These are phyloP conservation scores for Suillus plorans DNA, from an alignment of 768 basidiomycete genomes.

Conservation along the genomic window DNA sequence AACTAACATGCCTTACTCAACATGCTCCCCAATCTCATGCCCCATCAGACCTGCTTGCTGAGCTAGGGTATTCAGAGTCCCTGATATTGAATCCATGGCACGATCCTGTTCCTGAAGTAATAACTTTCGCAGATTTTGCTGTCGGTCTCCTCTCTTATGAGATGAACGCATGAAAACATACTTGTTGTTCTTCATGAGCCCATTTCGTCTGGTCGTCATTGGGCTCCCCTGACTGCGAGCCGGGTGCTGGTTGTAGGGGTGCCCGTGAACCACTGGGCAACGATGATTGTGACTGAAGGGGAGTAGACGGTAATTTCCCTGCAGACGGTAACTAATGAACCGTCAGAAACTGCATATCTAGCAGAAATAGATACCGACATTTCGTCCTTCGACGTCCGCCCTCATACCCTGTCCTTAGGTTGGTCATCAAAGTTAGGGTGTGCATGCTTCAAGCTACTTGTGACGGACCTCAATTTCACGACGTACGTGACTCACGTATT, in stretches of 20 bases:
- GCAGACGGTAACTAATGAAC: not conserved
- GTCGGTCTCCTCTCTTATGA: not conserved
- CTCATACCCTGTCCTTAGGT: constrained; percentile 73
- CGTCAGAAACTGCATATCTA: not conserved
- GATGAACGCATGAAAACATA: constrained; percentile 23
- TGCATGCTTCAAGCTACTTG: constrained; percentile 7
- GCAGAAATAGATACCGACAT: not conserved
- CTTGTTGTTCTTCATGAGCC: constrained; percentile 87
- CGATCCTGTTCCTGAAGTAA: constrained; percentile 88
- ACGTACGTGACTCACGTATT: constrained; percentile 74
- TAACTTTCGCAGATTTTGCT: constrained; percentile 47
- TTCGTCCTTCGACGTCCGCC: constrained; percentile 46
- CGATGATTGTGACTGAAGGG: constrained; percentile 20
- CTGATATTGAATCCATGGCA: constrained; percentile 84
- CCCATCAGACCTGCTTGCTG: constrained; percentile 96
- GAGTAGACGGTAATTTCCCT: constrained; percentile 9
- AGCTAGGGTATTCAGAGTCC: constrained; percentile 79
- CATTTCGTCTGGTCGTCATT: constrained; percentile 75
- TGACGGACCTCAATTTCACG: constrained; percentile 74
- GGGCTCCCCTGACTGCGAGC: constrained; percentile 22
- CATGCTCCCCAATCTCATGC: constrained; percentile 87
- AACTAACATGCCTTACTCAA: constrained; percentile 59
- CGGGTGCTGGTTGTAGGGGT: constrained; percentile 10
- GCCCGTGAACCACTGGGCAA: constrained; percentile 20
- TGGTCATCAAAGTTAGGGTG: constrained; percentile 20